Conservation (phyloP, 139 green algal species). For the Mychonastes homosphaera region DNA sequence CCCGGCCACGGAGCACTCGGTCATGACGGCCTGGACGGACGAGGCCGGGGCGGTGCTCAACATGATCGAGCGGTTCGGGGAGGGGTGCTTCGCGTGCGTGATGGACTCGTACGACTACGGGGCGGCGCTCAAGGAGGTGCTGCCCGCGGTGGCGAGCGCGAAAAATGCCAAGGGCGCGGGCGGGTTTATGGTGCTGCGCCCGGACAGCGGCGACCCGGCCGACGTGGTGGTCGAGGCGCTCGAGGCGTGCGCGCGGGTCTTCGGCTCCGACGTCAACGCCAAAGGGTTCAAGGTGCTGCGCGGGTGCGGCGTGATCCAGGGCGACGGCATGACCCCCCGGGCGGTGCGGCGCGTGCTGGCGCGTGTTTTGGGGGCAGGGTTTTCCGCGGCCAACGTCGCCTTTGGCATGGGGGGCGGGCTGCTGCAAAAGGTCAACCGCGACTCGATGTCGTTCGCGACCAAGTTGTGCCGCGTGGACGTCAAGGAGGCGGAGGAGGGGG, state of each 20-base stretch:
- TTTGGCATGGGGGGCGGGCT: slow-evolving; percentile 91
- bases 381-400: slow-evolving; percentile 56
- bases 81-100: slow-evolving; percentile 65
- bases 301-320: slow-evolving; percentile 77
- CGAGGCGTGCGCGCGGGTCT: slow-evolving; percentile 47
- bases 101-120: slow-evolving; percentile 89
- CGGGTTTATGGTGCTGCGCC: slow-evolving; percentile 76
- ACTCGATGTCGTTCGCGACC: slow-evolving; percentile 87
- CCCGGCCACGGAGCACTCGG: slow-evolving; percentile 80
- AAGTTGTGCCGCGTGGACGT: slow-evolving; percentile 82
- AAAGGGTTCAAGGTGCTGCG: slow-evolving; percentile 65
- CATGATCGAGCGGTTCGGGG: slow-evolving; percentile 73
- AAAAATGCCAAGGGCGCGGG: slow-evolving; percentile 40
- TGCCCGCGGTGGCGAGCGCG: slow-evolving; percentile 52
- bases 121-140: slow-evolving; percentile 59
- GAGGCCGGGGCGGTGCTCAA: slow-evolving; percentile 71
- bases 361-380: slow-evolving; percentile 54
- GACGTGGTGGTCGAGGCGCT: slow-evolving; percentile 65
- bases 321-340: slow-evolving; percentile 61
- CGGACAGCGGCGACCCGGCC: slow-evolving; percentile 75
- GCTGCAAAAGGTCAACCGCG: slow-evolving; percentile 69
- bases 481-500: no score
- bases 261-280: slow-evolving; percentile 57
- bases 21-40: slow-evolving; percentile 82
- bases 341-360: slow-evolving; percentile 55